phyloP scores from a whole-genome alignment of 208 protist genomes.

The Leishmania tropica region DNA sequence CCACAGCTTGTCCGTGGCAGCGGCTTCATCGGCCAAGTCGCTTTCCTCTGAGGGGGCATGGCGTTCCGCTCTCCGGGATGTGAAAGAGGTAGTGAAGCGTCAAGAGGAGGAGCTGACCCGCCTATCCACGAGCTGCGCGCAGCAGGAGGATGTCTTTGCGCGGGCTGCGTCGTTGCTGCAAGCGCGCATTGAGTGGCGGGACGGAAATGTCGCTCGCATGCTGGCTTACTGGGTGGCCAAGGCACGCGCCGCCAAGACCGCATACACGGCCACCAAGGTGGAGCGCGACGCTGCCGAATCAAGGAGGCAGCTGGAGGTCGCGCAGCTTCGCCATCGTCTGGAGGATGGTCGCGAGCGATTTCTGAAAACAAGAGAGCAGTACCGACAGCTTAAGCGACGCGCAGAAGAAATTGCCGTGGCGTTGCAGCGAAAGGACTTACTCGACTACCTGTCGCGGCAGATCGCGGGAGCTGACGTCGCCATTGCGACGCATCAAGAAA shows the following conservation, averaged over 20 bases:
- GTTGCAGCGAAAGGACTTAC: slow-evolving; percentile 18
- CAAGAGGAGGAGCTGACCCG: slow-evolving; percentile 33
- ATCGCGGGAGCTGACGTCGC: slow-evolving; percentile 23
- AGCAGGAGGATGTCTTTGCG: slow-evolving; percentile 28
- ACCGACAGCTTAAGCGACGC: slow-evolving; percentile 10
- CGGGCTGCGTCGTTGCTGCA: slow-evolving; percentile 24
- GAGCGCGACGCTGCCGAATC: slow-evolving; percentile 16
- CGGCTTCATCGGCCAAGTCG: background rate
- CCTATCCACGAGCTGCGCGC: slow-evolving; percentile 27
- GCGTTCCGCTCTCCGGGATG: slow-evolving; percentile 28
- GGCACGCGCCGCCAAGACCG: slow-evolving; percentile 27
- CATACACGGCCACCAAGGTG: slow-evolving; percentile 42
- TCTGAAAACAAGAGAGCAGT: slow-evolving; percentile 3
- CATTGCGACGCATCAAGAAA: slow-evolving; percentile 16
- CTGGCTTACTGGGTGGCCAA: slow-evolving; percentile 41
- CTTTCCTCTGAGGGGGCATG: background rate
- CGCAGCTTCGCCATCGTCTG: slow-evolving; percentile 24
- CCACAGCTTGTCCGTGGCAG: background rate
- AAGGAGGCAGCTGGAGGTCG: slow-evolving; percentile 28
- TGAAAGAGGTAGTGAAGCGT: slow-evolving; percentile 32
- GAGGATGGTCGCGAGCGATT: slow-evolving; percentile 33
- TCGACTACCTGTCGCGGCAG: slow-evolving; percentile 14
- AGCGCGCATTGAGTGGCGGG: slow-evolving; percentile 43
- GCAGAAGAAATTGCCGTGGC: slow-evolving; percentile 26
- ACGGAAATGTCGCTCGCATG: slow-evolving; percentile 34